A percentile compares a stretch with the other conserved stretches of the same genome.
phyloP scores from a whole-genome alignment of 768 basidiomycete genomes.

The Coprinopsis cinerea region DNA sequence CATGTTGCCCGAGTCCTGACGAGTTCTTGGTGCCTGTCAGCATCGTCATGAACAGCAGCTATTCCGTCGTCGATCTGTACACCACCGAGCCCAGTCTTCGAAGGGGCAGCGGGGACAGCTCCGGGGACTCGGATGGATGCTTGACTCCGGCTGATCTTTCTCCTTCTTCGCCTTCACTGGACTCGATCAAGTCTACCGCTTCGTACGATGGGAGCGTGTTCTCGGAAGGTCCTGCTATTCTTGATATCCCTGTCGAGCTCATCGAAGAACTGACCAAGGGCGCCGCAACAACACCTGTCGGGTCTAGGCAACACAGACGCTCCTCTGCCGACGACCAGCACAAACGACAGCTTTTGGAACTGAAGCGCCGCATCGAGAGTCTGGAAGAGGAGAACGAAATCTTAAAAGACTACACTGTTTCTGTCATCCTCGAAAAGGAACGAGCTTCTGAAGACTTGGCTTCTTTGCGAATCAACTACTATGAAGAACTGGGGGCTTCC shows the following conservation, averaged over 20 bases:
- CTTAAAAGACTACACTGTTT: constrained; percentile 20
- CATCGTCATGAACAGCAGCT: background rate
- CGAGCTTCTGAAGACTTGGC: constrained; percentile 22
- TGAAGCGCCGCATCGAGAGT: constrained; percentile 10
- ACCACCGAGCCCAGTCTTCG: background rate
- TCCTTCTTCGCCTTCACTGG: background rate
- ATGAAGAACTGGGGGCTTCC: constrained; percentile 13
- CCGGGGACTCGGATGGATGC: constrained; percentile 1
- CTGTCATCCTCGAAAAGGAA: constrained; percentile 12
- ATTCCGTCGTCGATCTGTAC: background rate
- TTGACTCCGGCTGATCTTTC: background rate
- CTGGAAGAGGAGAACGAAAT: constrained; percentile 25
- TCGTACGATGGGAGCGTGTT: background rate
- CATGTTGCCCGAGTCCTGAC: too few relatives aligned
- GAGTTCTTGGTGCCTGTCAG: too few relatives aligned
- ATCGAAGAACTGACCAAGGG: background rate
- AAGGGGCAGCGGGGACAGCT: background rate
- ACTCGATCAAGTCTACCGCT: background rate
- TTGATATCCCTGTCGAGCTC: background rate
- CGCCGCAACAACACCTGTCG: background rate
- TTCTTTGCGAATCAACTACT: constrained; percentile 22
- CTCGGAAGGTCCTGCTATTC: background rate
- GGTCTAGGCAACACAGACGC: background rate
- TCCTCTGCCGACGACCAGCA: background rate
- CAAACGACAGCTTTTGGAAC: background rate